Conservation (phyloP, 2,329 filamentous ascomycete genomes). For the Aspergillus quadrilineatus region DNA sequence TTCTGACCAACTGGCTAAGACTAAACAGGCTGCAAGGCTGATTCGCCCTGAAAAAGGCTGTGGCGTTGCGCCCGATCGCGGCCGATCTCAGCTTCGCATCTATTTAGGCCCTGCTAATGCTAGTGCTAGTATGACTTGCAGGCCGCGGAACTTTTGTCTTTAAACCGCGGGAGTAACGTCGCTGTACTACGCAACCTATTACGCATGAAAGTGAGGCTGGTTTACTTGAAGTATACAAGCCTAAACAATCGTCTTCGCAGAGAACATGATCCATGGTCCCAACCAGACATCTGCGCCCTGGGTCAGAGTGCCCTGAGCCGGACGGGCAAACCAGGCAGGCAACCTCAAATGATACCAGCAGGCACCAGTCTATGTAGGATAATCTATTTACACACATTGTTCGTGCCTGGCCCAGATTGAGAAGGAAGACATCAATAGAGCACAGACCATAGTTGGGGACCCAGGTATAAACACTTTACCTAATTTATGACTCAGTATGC, state of each 20-base stretch:
- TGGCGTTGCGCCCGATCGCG: background rate
- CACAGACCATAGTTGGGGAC: background rate
- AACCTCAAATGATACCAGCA: background rate
- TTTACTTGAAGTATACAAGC: background rate
- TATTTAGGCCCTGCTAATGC: background rate
- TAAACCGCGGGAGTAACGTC: background rate
- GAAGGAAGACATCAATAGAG: background rate
- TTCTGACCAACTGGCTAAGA: background rate
- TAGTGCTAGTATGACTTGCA: background rate
- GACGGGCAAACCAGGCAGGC: background rate
- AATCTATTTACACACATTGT: background rate
- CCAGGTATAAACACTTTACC: background rate
- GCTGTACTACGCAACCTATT: background rate
- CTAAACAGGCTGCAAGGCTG: background rate
- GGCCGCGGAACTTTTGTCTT: background rate
- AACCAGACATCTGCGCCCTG: background rate
- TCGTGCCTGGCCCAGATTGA: background rate
- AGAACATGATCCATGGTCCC: background rate
- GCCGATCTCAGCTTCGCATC: background rate
- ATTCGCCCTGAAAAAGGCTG: background rate
- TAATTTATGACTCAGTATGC: background rate
- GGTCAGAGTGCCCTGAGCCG: background rate
- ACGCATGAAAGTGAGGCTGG: background rate
- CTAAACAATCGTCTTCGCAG: background rate
- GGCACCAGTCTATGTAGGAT: background rate